phyloP scores from a whole-genome alignment of 169 alveolate species.

The Plasmodium knowlesi region DNA sequence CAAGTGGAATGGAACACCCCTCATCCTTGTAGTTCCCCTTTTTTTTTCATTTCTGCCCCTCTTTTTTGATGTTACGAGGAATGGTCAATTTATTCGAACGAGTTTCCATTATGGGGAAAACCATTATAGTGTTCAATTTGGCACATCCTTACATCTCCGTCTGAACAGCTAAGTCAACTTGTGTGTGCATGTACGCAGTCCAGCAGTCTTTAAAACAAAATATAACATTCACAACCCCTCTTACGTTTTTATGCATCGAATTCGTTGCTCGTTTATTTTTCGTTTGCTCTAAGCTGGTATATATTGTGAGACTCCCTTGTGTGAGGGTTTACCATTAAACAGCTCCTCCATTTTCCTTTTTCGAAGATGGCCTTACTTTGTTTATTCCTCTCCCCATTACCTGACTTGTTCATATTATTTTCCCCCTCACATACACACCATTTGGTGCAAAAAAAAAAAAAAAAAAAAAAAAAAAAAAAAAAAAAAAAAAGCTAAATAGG shows the following conservation, averaged over 20 bases:
- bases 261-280: background rate
- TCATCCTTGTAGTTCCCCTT: background rate
- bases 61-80: background rate
- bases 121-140: background rate
- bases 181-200: background rate
- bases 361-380: background rate
- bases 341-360: background rate
- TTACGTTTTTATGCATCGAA: background rate
- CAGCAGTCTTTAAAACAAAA: background rate
- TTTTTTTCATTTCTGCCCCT: background rate
- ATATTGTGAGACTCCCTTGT: background rate
- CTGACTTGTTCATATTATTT: conserved; percentile 2
- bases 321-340: background rate
- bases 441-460: background rate
- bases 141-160: background rate
- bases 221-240: background rate
- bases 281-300: background rate
- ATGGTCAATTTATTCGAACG: background rate
- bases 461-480: background rate
- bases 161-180: background rate
- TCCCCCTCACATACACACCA: background rate
- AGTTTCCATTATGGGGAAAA: background rate
- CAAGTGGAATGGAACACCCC: background rate
- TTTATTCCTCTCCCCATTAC: background rate
- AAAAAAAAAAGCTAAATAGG: background rate